Base-by-base conservation (phyloP, 495 filamentous ascomycete species). In the Haplographium delicatum region DNA sequence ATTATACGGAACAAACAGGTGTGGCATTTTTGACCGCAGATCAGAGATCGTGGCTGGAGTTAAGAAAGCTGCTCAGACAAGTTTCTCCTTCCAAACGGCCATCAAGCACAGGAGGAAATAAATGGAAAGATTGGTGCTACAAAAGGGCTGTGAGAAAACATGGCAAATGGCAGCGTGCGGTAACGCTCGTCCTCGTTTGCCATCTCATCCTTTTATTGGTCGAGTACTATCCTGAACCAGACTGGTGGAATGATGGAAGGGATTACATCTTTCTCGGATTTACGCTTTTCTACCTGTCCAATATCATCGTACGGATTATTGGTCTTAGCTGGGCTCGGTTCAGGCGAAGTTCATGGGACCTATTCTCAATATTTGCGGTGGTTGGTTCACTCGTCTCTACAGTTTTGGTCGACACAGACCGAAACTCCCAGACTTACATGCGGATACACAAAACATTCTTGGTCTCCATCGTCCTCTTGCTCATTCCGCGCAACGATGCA, bases 1-100 rank as follows among this genome's bases (percentile, higher is more conserved):
- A 94, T 65, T 97, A 97, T 71, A 97, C 93, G 3, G 93, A 99
- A 70, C 90, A 97, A 66, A 99, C 93, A 8, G 93, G 93, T 7
- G 93, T 99, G 47, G 93, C 93, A 1, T 99, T 90, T 67, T 67
- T 99, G 57, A 99, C 93, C 6, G 85, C 94, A 1, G 93, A 99
- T 57, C 93, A 99, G 66, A 83, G 93, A 54, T 95, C 91, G 0
- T 99, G 93, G 93, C 76, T 97, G 19, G 93, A 99, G 68, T 67
- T 99, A 56, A 77, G 93, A 43, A 99, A 99, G 70, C 74, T 96
- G 16, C 77, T 99, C 6, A 81, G 89, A 37, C 91, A 97, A 63
- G 89, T 99, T 15, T 88, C 89, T 2, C 93, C 93, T 2, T 96
- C 91, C 1, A 96, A 94, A 62, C 72, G 87, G 15, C 85, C 82